Evolutionary conservation across 2,329 filamentous ascomycete species (phyloP).

Genomic region (Berkeleyomyces basicola): DNA sequence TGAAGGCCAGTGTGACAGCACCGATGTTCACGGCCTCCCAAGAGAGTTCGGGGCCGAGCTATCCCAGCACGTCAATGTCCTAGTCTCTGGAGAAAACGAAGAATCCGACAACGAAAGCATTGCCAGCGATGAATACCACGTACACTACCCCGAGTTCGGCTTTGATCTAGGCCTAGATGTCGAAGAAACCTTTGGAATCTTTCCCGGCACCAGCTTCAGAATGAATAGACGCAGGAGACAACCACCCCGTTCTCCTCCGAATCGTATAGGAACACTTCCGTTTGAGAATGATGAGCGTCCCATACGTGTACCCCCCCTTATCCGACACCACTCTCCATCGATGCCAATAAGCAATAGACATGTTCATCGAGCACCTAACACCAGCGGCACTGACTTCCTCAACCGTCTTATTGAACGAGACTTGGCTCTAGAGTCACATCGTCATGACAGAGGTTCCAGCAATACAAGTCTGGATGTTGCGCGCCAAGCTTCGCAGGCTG

Average conservation of each 20-base stretch:
- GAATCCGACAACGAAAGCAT: constrained; percentile 43
- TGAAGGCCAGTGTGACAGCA: constrained; percentile 12
- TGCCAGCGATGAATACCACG: constrained; percentile 20
- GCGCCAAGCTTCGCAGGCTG: constrained; percentile 5
- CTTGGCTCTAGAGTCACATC: constrained; percentile 2
- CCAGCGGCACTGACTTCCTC: neutral
- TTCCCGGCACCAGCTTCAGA: neutral
- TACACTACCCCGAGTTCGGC: constrained; percentile 11
- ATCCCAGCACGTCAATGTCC: constrained; percentile 37
- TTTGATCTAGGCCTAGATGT: neutral
- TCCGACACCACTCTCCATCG: too few relatives aligned
- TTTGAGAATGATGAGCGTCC: constrained; percentile 33
- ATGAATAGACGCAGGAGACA: neutral
- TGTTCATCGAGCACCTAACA: too few relatives aligned
- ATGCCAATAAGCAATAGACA: too few relatives aligned
- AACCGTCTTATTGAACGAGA: constrained; percentile 14
- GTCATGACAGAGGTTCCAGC: constrained; percentile 21
- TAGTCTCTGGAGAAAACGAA: constrained; percentile 19
- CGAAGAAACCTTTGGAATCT: neutral
- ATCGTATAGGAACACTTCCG: constrained; percentile 37
- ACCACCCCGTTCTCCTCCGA: constrained; percentile 21
- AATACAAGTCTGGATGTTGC: constrained; percentile 4
- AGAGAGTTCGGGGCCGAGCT: constrained; percentile 33
- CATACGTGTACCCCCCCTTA: constrained; percentile 17
- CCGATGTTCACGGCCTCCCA: constrained; percentile 20